These are phyloP conservation scores for Vanilla planifolia DNA, from an alignment of 106 monocot genomes.

Conservation along the genomic window DNA sequence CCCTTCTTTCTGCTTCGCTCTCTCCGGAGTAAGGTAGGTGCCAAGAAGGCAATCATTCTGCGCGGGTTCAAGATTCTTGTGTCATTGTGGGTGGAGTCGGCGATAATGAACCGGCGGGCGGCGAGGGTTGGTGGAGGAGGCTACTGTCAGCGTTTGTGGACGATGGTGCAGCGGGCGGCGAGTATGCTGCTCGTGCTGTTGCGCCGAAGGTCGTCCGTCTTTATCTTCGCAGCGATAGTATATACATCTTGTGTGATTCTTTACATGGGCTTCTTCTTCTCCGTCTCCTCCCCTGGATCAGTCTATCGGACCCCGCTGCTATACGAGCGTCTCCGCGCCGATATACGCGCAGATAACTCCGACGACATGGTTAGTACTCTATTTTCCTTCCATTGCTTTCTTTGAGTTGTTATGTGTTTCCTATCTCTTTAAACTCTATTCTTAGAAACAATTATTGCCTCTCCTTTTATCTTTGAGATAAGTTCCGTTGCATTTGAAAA, in stretches of 20 bases:
- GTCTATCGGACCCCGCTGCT: constrained; percentile 82
- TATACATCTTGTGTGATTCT: constrained; percentile 80
- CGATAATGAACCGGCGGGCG: constrained; percentile 15
- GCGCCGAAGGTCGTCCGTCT: constrained; percentile 68
- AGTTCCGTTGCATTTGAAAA: no score
- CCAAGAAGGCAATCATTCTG: no score
- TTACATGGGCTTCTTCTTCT: constrained; percentile 84
- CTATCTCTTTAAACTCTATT: no score
- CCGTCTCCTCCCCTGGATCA: constrained; percentile 48
- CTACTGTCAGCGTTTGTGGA: constrained; percentile 12
- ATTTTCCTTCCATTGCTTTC: no score
- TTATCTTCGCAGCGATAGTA: constrained; percentile 83
- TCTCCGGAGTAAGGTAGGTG: no score
- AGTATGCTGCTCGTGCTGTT: constrained; percentile 52
- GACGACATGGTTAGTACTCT: constrained; percentile 62
- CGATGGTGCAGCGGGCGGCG: constrained; percentile 38
- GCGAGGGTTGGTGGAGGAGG: constrained; percentile 7
- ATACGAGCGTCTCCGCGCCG: constrained; percentile 47
- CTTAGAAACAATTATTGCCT: no score
- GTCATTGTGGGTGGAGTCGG: constrained; percentile 49
- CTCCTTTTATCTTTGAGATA: no score
- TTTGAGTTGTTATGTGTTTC: no score
- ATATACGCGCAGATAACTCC: constrained; percentile 69
- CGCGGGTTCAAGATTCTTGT: constrained; percentile 10
- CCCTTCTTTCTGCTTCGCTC: not conserved